These are phyloP conservation scores for Talaromyces piceae DNA, from an alignment of 2,329 filamentous ascomycete species.

Conservation along the genomic window DNA sequence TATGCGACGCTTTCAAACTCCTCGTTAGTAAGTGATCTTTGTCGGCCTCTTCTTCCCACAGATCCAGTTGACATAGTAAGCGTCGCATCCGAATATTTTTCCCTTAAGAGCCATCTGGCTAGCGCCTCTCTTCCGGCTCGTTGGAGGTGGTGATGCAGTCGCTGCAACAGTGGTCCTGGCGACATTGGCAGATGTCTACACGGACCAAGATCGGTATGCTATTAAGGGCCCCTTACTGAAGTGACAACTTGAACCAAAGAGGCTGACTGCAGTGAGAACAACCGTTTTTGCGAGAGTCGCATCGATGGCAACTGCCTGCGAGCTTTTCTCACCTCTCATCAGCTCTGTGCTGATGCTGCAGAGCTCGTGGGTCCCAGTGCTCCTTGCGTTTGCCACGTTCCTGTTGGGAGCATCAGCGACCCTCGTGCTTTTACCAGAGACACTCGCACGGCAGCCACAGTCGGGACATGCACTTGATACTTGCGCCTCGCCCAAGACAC, in stretches of 20 bases:
- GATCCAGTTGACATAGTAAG: constrained; percentile 5
- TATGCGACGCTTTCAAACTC: constrained; percentile 8
- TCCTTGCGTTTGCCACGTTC: constrained; percentile 3
- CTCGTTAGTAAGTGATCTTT: constrained; percentile 7
- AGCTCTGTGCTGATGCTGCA: constrained; percentile 4
- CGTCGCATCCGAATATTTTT: constrained; percentile 4
- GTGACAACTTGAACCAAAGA: not conserved
- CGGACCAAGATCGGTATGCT: constrained; percentile 5
- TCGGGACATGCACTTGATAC: constrained; percentile 5
- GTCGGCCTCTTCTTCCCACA: not conserved
- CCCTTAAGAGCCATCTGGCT: constrained; percentile 6
- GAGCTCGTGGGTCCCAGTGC: constrained; percentile 4
- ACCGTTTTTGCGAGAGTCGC: constrained; percentile 7
- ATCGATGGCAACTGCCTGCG: constrained; percentile 4
- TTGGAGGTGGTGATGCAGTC: constrained; percentile 7
- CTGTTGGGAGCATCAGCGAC: constrained; percentile 3
- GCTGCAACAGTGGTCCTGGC: constrained; percentile 7
- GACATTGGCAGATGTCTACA: constrained; percentile 8
- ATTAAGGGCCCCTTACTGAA: not conserved
- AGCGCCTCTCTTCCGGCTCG: constrained; percentile 5
- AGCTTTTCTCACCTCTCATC: constrained; percentile 5
- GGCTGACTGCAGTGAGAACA: constrained; percentile 6
- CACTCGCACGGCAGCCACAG: constrained; percentile 1
- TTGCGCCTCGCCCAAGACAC: not conserved
- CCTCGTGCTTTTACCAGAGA: constrained; percentile 7